These are phyloP conservation scores for Globisporangium ultimum DNA, from an alignment of 352 stramenopile genomes.

Conservation along the genomic window DNA sequence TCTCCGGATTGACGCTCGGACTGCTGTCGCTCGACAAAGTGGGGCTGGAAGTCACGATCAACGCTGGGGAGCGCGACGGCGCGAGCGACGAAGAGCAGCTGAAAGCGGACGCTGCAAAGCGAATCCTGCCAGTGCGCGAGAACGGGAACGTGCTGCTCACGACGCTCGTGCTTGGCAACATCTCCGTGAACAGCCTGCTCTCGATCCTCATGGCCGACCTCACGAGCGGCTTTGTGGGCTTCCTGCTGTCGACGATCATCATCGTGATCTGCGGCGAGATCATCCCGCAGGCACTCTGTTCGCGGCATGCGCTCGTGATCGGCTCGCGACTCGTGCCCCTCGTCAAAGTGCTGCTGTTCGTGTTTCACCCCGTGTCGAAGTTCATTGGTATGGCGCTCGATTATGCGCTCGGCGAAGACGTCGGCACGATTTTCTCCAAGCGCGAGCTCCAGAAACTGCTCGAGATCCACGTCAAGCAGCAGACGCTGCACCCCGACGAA, in stretches of 20 bases:
- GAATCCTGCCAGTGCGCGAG: slow-evolving; percentile 85
- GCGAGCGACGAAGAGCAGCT: slow-evolving; percentile 53
- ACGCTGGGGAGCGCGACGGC: slow-evolving; percentile 73
- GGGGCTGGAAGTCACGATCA: slow-evolving; percentile 95
- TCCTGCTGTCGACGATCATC: slow-evolving; percentile 92
- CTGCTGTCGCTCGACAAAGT: slow-evolving; percentile 97
- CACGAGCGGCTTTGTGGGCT: slow-evolving; percentile 84
- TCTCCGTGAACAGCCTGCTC: slow-evolving; percentile 95
- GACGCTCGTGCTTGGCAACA: slow-evolving; percentile 97
- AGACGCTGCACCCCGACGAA: slow-evolving; percentile 91
- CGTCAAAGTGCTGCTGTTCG: slow-evolving; percentile 91
- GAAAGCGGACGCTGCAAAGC: slow-evolving; percentile 53
- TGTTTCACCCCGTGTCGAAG: slow-evolving; percentile 90
- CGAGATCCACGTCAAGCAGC: slow-evolving; percentile 94
- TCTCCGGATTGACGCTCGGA: slow-evolving; percentile 94
- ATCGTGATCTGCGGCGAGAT: slow-evolving; percentile 97
- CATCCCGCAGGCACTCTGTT: slow-evolving; percentile 91
- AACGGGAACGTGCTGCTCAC: slow-evolving; percentile 97
- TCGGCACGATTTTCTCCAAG: slow-evolving; percentile 95
- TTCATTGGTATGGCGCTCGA: slow-evolving; percentile 92
- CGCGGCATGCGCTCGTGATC: slow-evolving; percentile 86
- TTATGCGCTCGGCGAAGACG: slow-evolving; percentile 87
- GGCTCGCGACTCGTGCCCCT: slow-evolving; percentile 80
- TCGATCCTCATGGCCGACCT: slow-evolving; percentile 97
- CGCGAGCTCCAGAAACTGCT: slow-evolving; percentile 94